A percentile compares a stretch with the other conserved stretches of the same genome.
Conservation (phyloP, 441 rosid species). For the Adansonia gregorii region DNA sequence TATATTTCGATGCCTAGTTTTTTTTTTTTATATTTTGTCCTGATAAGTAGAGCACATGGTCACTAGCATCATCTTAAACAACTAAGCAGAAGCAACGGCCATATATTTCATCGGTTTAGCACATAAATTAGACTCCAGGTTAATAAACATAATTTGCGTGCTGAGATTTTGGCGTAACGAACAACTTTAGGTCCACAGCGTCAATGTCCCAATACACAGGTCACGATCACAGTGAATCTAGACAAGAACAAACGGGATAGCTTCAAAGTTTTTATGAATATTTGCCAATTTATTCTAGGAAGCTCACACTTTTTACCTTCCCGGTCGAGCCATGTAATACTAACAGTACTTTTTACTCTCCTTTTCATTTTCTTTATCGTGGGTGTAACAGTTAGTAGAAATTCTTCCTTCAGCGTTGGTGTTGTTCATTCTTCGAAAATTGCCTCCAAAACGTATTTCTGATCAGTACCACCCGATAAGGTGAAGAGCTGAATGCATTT, state of each 20-base stretch:
- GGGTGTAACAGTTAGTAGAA: conserved; percentile 51
- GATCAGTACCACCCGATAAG: conserved; percentile 60
- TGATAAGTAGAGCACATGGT: not conserved
- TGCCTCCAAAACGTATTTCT: conserved; percentile 62
- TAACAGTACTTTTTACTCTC: not conserved
- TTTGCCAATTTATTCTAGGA: not conserved
- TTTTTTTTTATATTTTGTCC: no score
- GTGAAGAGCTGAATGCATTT: conserved; percentile 28
- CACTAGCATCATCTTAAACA: conserved; percentile 8
- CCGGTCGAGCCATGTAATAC: not conserved
- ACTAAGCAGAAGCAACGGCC: not conserved
- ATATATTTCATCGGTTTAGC: not conserved
- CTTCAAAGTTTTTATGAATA: not conserved
- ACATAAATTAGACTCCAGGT: not conserved
- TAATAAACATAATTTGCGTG: not conserved
- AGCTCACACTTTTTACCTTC: not conserved
- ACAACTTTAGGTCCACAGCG: not conserved
- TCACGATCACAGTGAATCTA: not conserved
- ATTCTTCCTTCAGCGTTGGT: conserved; percentile 67
- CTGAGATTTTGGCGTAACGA: not conserved
- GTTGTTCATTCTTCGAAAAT: conserved; percentile 61
- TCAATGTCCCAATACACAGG: not conserved
- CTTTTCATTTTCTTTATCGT: not conserved
- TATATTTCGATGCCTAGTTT: not conserved
- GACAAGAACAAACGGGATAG: not conserved